These are phyloP conservation scores for Tothia fuscella DNA, from an alignment of 2,329 filamentous ascomycete genomes.

Conservation along the genomic window DNA sequence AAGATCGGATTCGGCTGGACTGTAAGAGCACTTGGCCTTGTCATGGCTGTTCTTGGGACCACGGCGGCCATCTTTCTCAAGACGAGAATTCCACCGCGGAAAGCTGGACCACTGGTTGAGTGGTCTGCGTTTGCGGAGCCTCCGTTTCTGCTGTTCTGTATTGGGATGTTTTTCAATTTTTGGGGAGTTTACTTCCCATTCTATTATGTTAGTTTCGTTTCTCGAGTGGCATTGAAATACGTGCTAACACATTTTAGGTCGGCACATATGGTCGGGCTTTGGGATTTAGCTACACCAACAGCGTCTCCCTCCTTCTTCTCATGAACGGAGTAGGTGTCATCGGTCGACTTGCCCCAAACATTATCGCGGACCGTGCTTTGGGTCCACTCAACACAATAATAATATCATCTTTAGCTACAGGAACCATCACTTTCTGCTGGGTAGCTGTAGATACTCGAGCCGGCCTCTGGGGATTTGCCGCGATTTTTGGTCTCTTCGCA, in stretches of 20 bases:
- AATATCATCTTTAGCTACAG: conserved; percentile 33
- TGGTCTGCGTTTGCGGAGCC: conserved; percentile 38
- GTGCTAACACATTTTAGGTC: too few species aligned
- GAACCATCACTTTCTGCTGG: conserved; percentile 42
- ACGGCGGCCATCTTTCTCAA: conserved; percentile 29
- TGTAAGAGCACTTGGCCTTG: conserved; percentile 11
- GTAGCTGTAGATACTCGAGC: conserved; percentile 38
- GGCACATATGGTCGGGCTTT: too few species aligned
- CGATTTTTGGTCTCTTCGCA: conserved; percentile 51
- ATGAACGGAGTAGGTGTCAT: conserved; percentile 50
- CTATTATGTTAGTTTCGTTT: background rate
- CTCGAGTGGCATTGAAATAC: too few species aligned
- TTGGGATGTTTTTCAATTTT: background rate
- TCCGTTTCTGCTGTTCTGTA: background rate
- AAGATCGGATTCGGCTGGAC: conserved; percentile 22
- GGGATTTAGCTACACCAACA: background rate
- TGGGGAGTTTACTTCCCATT: background rate
- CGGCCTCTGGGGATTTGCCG: conserved; percentile 49
- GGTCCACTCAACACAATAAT: conserved; percentile 52
- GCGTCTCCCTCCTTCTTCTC: conserved; percentile 51
- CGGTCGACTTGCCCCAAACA: conserved; percentile 46
- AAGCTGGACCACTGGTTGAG: conserved; percentile 40
- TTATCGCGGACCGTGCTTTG: conserved; percentile 42
- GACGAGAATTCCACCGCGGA: conserved; percentile 38
- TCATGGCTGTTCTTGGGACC: background rate